Percentiles rank a stretch among this genome's conserved stretches.
These are phyloP conservation scores for Apostasia ramifera DNA, from an alignment of 106 monocot genomes.

Conservation along the genomic window DNA sequence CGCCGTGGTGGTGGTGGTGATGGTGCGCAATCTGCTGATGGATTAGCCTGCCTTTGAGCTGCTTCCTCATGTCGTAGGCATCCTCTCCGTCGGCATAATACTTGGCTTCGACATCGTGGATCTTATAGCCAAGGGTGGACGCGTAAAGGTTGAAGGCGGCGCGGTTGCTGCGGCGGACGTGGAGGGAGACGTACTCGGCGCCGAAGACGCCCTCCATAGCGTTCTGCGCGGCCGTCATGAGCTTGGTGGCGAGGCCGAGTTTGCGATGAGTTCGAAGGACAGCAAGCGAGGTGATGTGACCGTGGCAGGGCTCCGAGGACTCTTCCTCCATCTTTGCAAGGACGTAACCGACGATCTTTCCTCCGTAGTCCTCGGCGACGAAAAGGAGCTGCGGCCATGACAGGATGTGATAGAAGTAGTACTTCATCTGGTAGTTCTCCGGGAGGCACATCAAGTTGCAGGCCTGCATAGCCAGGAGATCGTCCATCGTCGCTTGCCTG, in stretches of 20 bases:
- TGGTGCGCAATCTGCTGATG: slow-evolving; percentile 2
- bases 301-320: slow-evolving; percentile 43
- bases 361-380: slow-evolving; percentile 64
- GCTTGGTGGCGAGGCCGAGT: slow-evolving; percentile 65
- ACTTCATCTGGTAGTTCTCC: slow-evolving; percentile 79
- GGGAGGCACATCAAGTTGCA: slow-evolving; percentile 75
- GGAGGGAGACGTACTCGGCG: slow-evolving; percentile 55
- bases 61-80: slow-evolving; percentile 71
- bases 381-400: slow-evolving; percentile 73
- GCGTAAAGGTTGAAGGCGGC: slow-evolving; percentile 65
- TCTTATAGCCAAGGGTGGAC: slow-evolving; percentile 46
- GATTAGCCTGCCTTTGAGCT: slow-evolving; percentile 28
- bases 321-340: slow-evolving; percentile 57
- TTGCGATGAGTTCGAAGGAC: slow-evolving; percentile 66
- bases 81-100: slow-evolving; percentile 79
- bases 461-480: slow-evolving; percentile 71
- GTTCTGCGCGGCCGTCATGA: slow-evolving; percentile 69
- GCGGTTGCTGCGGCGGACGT: slow-evolving; percentile 61
- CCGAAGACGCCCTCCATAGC: slow-evolving; percentile 64
- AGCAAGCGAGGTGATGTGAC: slow-evolving; percentile 71
- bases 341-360: slow-evolving; percentile 67
- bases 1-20: slow-evolving; percentile 14
- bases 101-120: slow-evolving; percentile 64
- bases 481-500: slow-evolving; percentile 63
- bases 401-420: slow-evolving; percentile 71